Evolutionary conservation across 2,329 filamentous ascomycete species (phyloP), one percentile per base, ranked within the genome.

Genomic region (Penicillium sp.): DNA sequence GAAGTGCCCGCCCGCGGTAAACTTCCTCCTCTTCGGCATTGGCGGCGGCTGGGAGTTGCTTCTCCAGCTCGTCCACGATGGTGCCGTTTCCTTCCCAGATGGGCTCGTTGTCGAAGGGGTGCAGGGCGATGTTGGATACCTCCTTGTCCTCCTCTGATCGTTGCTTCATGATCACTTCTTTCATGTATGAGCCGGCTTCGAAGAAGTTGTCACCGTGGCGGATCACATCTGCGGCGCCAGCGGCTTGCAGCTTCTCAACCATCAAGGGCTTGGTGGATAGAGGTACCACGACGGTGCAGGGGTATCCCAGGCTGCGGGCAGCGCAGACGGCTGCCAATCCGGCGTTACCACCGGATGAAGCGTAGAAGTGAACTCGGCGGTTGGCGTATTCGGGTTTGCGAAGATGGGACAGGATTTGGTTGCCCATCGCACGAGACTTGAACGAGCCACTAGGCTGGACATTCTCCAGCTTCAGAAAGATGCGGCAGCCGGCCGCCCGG

Each of bases 381-480:
- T 68, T 71, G 48, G 61, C 50, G 58, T 72, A 68, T 50, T 69
- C 65, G 23, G 75, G 71, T 39, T 74, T 70, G 49, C 74, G 62
- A 51, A 78, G 68, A 60, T 75, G 69, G 2, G 78, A 76, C 46
- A 85, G 78, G 68, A 91, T 86, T 67, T 89, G 81, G 70, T 89
- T 83, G 43, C 89, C 89, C 55, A 93, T 84, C 24, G 88, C 89
- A 59, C 73, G 82, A 40, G 89, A 92, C 72, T 95, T 94, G 84
- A 95, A 96, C 32, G 89, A 92, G 57, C 89, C 89, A 18, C 87
- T 88, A 4, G 90, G 91, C 67, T 96, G 91, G 48, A 91, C 82
- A 68, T 89, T 90, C 64, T 95, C 90, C 56, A 94, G 83, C 72
- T 95, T 95, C 65, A 95, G 84, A 71, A 89, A 90, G 70, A 95